Percentiles rank a stretch among this genome's conserved stretches.
phyloP scores from a whole-genome alignment of 2,329 filamentous ascomycete genomes.

The Dactylellina leptospora region DNA sequence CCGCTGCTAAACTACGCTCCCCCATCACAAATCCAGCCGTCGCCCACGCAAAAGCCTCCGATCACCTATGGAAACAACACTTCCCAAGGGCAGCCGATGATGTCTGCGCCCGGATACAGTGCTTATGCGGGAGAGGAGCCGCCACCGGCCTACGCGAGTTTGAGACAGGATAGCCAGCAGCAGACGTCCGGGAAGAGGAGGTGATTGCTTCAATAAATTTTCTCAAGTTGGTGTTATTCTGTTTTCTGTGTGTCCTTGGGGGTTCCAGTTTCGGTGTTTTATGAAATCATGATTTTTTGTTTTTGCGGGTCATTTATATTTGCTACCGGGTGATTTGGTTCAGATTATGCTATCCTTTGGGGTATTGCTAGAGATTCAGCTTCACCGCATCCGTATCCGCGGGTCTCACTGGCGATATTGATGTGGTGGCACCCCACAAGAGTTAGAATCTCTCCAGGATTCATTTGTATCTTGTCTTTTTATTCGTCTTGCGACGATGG shows the following conservation, averaged over 20 bases:
- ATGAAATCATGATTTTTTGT: too few relatives aligned
- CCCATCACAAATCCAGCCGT: conserved; percentile 9
- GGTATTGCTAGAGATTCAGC: too few relatives aligned
- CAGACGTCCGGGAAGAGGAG: neutral
- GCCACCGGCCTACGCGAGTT: conserved; percentile 39
- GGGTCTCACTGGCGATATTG: too few relatives aligned
- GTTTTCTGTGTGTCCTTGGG: neutral
- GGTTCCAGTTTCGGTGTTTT: too few relatives aligned
- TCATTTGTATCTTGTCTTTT: too few relatives aligned
- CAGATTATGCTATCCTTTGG: too few relatives aligned
- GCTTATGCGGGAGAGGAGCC: neutral
- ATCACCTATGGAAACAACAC: conserved; percentile 16
- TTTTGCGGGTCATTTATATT: too few relatives aligned
- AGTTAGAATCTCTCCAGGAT: too few relatives aligned
- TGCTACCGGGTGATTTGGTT: too few relatives aligned
- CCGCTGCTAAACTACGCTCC: conserved; percentile 2
- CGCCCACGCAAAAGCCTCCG: conserved; percentile 18
- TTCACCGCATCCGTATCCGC: too few relatives aligned
- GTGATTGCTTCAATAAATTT: conserved; percentile 2
- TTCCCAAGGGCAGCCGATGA: neutral
- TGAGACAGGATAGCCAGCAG: conserved; percentile 18
- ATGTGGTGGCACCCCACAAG: too few relatives aligned
- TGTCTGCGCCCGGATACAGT: neutral
- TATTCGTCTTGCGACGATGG: too few relatives aligned
- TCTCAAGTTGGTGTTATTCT: neutral